Base-by-base conservation (phyloP, 257 asterid genomes). In the Solanum infundibuliforme region DNA sequence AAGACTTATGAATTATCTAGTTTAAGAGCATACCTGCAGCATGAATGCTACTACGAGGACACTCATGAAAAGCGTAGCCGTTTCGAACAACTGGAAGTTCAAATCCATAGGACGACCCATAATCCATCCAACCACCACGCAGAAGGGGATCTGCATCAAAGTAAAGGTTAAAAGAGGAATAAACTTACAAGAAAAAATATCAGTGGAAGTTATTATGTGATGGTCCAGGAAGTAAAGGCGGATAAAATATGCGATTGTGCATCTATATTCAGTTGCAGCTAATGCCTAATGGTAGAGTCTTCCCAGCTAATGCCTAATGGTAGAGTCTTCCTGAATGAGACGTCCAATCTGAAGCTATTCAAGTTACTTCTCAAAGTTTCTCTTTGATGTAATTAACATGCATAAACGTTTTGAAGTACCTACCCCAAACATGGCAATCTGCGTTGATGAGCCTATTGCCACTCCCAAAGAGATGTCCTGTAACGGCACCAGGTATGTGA, bases 381-480 rank as follows among this genome's bases (percentile, higher is more conserved):
- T 48, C 86, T 31, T 82, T 82, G 69, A 48, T 48, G 86, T 48
- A 11, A 16, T 31, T 48, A 69, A 23, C 43, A 71, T 34, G 60
- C 66, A 84, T 88, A 90, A 31, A 23, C 14, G 6, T 48, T 21
- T 12, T 86, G 87, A 90, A 92, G 55, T 81, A 85, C 94, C 23
- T 90, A 95, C 98, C 94, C 90, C 95, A 88, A 95, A 95, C 98
- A 95, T 95, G 20, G 98, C 93, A 83, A 95, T 94, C 90, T 95
- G 98, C 16, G 98, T 95, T 48, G 98, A 94, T 27, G 98, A 94
- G 88, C 98, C 98, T 55, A 95, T 95, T 0, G 98, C 98, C 81
- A 95, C 95, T 89, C 95, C 98, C 73, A 95, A 92, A 34, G 96
- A 90, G 86, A 95, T 93, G 88, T 95, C 98, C 98, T 95, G 94